phyloP scores from a whole-genome alignment of 441 rosid species.

The Populus hybrid region DNA sequence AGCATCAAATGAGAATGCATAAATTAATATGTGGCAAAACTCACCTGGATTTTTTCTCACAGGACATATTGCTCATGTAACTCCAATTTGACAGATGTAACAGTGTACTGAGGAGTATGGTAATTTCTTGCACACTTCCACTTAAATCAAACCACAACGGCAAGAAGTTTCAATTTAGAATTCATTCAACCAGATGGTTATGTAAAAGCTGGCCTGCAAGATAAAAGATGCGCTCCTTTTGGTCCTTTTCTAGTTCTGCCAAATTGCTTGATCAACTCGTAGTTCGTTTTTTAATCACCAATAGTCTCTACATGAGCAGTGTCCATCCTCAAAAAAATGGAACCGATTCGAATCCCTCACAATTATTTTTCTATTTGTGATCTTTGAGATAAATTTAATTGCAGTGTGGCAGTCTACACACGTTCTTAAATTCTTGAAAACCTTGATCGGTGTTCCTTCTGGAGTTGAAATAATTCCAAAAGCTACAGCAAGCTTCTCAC shows the following conservation, averaged over 20 bases:
- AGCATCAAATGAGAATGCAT: neutral
- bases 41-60: neutral
- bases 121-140: neutral
- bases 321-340: constrained; percentile 23
- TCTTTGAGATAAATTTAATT: constrained; percentile 44
- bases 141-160: neutral
- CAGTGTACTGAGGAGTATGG: neutral
- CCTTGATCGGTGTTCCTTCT: constrained; percentile 37
- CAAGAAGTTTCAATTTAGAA: neutral
- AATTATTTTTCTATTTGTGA: constrained; percentile 18
- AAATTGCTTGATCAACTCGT: neutral
- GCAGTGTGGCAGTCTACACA: constrained; percentile 50
- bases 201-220: neutral
- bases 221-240: neutral
- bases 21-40: neutral
- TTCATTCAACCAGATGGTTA: neutral
- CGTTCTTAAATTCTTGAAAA: constrained; percentile 44
- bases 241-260: neutral
- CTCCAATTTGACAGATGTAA: neutral
- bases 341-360: constrained; percentile 23
- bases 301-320: constrained; percentile 23
- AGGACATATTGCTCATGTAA: neutral
- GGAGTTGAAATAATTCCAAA: constrained; percentile 41
- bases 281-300: constrained; percentile 15
- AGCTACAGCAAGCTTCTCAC: constrained; percentile 53